phyloP scores from a whole-genome alignment of 2,329 filamentous ascomycete species.

The Trichophyton equinum region DNA sequence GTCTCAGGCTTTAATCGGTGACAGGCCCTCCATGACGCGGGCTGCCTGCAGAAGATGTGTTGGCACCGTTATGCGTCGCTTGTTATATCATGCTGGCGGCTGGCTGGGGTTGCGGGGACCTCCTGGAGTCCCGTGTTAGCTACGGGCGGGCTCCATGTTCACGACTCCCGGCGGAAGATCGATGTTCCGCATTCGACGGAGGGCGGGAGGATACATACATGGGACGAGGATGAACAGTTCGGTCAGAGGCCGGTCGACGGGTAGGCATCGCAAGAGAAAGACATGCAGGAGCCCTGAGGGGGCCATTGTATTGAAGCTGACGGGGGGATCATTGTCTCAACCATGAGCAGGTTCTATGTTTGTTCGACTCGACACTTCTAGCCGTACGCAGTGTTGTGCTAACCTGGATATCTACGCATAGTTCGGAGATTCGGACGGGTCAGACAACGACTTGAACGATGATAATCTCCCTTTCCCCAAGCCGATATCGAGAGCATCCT shows the following conservation, averaged over 20 bases:
- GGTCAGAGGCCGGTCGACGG: not conserved
- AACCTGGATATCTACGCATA: conserved; percentile 13
- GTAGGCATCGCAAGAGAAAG: not conserved
- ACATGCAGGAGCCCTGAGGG: conserved; percentile 1
- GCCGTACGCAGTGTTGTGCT: not conserved
- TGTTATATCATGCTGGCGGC: not conserved
- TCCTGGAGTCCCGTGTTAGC: not conserved
- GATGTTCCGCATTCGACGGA: not conserved
- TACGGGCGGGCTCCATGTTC: too few relatives aligned
- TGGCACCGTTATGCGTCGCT: conserved; percentile 10
- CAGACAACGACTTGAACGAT: conserved; percentile 35
- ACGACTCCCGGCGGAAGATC: not conserved
- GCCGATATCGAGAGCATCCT: conserved; percentile 70
- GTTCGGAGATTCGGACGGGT: conserved; percentile 36
- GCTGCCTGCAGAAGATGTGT: conserved; percentile 15
- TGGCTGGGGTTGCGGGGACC: not conserved
- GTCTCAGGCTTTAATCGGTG: not conserved
- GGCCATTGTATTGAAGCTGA: not conserved
- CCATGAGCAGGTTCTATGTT: conserved; percentile 14
- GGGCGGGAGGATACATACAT: not conserved
- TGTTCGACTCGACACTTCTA: not conserved
- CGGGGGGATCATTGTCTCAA: not conserved
- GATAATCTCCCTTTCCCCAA: conserved; percentile 72
- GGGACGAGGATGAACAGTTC: not conserved
- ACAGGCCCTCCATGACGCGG: conserved; percentile 3